phyloP scores from a whole-genome alignment of 1,139 yeast genomes.

The Debaryomycetaceae sp. region DNA sequence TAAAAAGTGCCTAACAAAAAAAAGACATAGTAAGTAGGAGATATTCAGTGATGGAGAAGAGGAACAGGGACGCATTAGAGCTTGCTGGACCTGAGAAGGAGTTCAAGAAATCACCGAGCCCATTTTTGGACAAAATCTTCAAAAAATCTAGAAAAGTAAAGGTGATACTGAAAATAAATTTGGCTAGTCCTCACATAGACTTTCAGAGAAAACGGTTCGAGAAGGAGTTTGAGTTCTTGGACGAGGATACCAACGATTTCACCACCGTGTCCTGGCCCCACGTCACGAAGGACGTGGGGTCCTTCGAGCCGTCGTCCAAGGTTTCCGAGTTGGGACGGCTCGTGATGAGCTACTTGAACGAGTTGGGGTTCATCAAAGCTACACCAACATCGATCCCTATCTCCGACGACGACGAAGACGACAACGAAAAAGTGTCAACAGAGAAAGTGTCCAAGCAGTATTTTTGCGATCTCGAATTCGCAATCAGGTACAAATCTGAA shows the following conservation, averaged over 20 bases:
- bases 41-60: background rate
- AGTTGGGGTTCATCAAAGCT: slow-evolving; percentile 3
- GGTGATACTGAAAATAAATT: background rate
- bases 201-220: background rate
- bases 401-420: background rate
- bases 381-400: background rate
- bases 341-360: slow-evolving; percentile 3
- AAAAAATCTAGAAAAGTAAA: background rate
- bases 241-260: background rate
- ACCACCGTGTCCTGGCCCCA: slow-evolving; percentile 1
- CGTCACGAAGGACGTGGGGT: background rate
- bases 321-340: slow-evolving; percentile 7
- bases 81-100: background rate
- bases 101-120: background rate
- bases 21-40: background rate
- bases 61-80: background rate
- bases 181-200: background rate
- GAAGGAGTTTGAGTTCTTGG: slow-evolving; percentile 1
- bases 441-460: slow-evolving; percentile 1
- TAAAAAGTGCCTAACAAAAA: background rate
- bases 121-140: background rate
- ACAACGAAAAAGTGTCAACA: background rate
- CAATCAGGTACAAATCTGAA: slow-evolving; percentile 2
- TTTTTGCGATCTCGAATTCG: slow-evolving; percentile 4
- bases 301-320: slow-evolving; percentile 5